These are phyloP conservation scores for Hura crepitans DNA, from an alignment of 441 rosid genomes.

Conservation along the genomic window DNA sequence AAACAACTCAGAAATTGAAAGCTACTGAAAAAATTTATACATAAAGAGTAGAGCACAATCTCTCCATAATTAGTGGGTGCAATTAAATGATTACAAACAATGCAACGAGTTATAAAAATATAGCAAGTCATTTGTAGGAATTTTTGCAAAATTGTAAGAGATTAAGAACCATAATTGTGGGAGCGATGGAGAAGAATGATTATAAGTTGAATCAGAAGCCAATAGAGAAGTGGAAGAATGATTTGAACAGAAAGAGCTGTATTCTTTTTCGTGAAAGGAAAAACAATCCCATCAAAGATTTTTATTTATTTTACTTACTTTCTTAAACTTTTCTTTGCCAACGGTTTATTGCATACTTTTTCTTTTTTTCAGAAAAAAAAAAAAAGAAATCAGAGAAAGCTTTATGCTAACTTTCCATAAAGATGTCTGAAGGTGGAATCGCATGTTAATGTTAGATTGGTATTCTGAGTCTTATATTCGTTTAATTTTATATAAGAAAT, in stretches of 20 bases:
- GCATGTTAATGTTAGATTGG: slow-evolving; percentile 4
- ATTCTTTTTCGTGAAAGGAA: neutral
- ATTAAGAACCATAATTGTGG: too few relatives aligned
- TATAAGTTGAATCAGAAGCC: too few relatives aligned
- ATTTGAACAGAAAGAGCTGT: neutral
- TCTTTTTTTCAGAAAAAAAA: slow-evolving; percentile 20
- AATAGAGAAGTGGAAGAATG: neutral
- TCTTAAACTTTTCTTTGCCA: slow-evolving; percentile 18
- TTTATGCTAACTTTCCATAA: slow-evolving; percentile 30
- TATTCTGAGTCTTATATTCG: neutral
- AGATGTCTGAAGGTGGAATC: slow-evolving; percentile 20
- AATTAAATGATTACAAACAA: too few relatives aligned
- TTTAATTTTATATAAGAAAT: neutral
- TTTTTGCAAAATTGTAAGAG: too few relatives aligned
- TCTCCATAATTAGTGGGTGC: too few relatives aligned
- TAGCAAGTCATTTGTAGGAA: too few relatives aligned
- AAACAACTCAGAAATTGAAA: too few relatives aligned
- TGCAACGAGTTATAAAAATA: too few relatives aligned
- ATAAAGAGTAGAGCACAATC: too few relatives aligned
- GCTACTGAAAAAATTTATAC: too few relatives aligned
- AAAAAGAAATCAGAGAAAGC: slow-evolving; percentile 27
- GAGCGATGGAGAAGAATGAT: too few relatives aligned
- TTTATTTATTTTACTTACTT: neutral
- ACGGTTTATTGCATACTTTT: slow-evolving; percentile 6
- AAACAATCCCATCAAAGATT: neutral